Evolutionary conservation across 2,329 filamentous ascomycete species (phyloP).

Genomic region (Fusarium sp.): DNA sequence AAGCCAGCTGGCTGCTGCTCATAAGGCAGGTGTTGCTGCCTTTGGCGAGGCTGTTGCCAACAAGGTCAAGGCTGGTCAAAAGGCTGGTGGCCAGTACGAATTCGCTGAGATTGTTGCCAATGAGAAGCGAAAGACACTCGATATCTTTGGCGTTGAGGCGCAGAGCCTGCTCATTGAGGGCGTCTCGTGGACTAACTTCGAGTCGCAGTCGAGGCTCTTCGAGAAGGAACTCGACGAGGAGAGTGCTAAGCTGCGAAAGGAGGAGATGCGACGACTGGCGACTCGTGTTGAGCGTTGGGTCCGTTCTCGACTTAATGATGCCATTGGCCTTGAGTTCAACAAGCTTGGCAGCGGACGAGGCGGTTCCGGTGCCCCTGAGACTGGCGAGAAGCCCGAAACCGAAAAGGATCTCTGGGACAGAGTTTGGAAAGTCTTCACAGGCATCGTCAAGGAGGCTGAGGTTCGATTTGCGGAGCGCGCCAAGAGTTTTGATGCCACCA

Average conservation of each 20-base stretch:
- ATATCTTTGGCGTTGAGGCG: conserved; percentile 80
- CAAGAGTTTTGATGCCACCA: conserved; percentile 90
- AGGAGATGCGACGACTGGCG: conserved; percentile 94
- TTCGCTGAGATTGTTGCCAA: conserved; percentile 92
- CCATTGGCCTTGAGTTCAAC: conserved; percentile 93
- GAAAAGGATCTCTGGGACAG: conserved; percentile 97
- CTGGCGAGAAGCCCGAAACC: conserved; percentile 74
- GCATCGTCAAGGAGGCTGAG: conserved; percentile 87
- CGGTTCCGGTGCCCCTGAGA: conserved; percentile 82
- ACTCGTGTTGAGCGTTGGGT: conserved; percentile 95
- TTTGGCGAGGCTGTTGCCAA: conserved; percentile 90
- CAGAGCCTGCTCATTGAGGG: conserved; percentile 79
- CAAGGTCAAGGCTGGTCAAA: conserved; percentile 91
- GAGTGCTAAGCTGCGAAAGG: conserved; percentile 84
- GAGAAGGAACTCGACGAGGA: conserved; percentile 93
- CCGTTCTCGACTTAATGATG: conserved; percentile 85
- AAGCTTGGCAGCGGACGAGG: conserved; percentile 89
- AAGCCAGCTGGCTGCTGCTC: conserved; percentile 86
- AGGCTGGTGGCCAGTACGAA: conserved; percentile 89
- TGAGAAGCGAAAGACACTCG: conserved; percentile 81
- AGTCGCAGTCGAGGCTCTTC: conserved; percentile 81
- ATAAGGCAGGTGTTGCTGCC: conserved; percentile 84
- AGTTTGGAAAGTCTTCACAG: conserved; percentile 87
- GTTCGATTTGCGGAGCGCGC: conserved; percentile 86
- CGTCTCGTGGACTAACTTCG: conserved; percentile 89